These are phyloP conservation scores for Pyricularia pennisetigena DNA, from an alignment of 2,329 filamentous ascomycete species.

Conservation along the genomic window DNA sequence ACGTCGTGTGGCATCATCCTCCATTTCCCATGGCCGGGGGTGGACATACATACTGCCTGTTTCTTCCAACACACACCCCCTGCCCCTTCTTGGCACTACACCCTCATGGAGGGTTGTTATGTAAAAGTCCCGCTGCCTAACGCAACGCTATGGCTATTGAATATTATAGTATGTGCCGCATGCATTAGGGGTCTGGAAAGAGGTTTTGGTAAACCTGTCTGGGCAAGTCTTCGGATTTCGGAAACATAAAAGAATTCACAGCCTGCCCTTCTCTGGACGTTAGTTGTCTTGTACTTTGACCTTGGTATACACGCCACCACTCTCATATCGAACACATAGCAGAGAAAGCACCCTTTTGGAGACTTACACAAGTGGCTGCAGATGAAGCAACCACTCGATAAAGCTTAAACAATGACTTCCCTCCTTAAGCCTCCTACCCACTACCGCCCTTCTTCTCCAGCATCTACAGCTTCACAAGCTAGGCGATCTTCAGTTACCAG, in stretches of 20 bases:
- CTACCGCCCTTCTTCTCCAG: neutral
- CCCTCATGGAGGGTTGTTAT: neutral
- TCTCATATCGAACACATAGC: neutral
- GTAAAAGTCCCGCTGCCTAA: neutral
- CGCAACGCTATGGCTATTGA: neutral
- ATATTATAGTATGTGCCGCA: neutral
- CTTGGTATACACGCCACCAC: neutral
- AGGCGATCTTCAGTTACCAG: neutral
- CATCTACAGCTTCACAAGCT: neutral
- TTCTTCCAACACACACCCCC: neutral
- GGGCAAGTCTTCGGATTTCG: neutral
- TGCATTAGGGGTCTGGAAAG: neutral
- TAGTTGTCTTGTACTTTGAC: neutral
- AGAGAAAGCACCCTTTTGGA: neutral
- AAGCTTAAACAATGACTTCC: neutral
- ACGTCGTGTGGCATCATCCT: neutral
- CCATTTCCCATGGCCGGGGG: neutral
- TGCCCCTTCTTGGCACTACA: neutral
- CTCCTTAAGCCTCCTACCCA: neutral
- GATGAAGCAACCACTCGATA: neutral
- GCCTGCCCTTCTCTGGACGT: neutral
- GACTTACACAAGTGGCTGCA: neutral
- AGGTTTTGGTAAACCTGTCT: neutral
- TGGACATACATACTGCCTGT: neutral
- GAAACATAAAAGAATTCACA: neutral